These are phyloP conservation scores for Crucibulum laeve DNA, from an alignment of 768 basidiomycete species.

Conservation along the genomic window DNA sequence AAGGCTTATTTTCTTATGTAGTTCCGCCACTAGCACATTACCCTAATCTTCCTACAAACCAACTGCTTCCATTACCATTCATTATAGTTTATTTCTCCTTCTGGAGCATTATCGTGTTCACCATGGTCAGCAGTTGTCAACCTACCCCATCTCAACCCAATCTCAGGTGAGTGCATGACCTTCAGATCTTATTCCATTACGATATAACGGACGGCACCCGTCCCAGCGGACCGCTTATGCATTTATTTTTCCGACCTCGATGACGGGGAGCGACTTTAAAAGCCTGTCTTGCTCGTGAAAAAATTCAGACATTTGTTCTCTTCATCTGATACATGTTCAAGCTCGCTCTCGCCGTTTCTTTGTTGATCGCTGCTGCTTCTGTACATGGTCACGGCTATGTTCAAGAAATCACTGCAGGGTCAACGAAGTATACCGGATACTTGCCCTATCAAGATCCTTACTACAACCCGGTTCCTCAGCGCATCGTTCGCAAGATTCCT, in stretches of 20 bases:
- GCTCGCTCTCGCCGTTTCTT: slow-evolving; percentile 1
- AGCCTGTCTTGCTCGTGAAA: not conserved
- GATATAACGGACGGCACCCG: too few relatives aligned
- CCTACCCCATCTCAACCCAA: too few relatives aligned
- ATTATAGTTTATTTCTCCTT: too few relatives aligned
- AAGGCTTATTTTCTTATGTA: not conserved
- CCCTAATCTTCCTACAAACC: not conserved
- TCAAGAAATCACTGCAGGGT: slow-evolving; percentile 22
- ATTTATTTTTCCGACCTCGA: not conserved
- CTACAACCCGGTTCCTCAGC: slow-evolving; percentile 21
- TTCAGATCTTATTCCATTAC: too few relatives aligned
- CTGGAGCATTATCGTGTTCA: too few relatives aligned
- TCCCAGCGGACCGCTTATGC: not conserved
- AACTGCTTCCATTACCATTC: not conserved
- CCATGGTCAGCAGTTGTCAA: too few relatives aligned
- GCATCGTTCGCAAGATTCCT: slow-evolving; percentile 38
- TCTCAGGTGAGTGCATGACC: too few relatives aligned
- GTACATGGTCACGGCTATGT: slow-evolving; percentile 32
- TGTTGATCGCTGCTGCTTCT: slow-evolving; percentile 9
- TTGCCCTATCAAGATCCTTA: slow-evolving; percentile 29
- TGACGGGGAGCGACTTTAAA: not conserved
- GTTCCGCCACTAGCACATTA: not conserved
- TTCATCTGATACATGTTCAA: slow-evolving; percentile 3
- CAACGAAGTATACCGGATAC: slow-evolving; percentile 27
- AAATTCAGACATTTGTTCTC: not conserved